phyloP scores from a whole-genome alignment of 2,329 filamentous ascomycete genomes.

The Phyllosticta citriasiana region DNA sequence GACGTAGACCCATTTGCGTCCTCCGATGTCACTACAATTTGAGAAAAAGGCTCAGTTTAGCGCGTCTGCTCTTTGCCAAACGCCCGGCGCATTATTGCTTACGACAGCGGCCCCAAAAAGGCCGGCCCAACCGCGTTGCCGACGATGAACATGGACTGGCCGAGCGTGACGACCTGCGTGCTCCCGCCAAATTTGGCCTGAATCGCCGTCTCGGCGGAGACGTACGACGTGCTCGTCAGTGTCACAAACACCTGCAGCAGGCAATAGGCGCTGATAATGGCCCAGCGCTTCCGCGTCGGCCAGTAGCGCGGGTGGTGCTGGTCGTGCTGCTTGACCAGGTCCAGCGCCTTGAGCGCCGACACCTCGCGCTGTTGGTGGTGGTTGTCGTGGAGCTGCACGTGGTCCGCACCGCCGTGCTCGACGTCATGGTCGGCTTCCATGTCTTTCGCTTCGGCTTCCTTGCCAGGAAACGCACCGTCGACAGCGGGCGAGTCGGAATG shows the following conservation, averaged over 20 bases:
- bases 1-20: slow-evolving; percentile 11
- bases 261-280: slow-evolving; percentile 9
- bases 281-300: slow-evolving; percentile 6
- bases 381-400: neutral
- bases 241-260: slow-evolving; percentile 10
- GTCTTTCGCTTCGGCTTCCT: slow-evolving; percentile 2
- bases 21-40: slow-evolving; percentile 7
- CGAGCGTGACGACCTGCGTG: slow-evolving; percentile 9
- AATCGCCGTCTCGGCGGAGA: slow-evolving; percentile 7
- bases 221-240: slow-evolving; percentile 6
- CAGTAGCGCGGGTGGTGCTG: slow-evolving; percentile 9
- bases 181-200: slow-evolving; percentile 7
- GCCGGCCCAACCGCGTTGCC: slow-evolving; percentile 9
- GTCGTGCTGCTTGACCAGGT: slow-evolving; percentile 8
- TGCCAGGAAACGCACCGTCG: neutral
- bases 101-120: slow-evolving; percentile 10
- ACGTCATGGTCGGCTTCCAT: neutral
- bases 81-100: neutral
- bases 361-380: neutral
- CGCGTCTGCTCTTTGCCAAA: neutral
- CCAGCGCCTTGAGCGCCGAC: slow-evolving; percentile 6
- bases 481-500: neutral
- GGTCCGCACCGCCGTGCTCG: neutral
- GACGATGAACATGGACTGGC: slow-evolving; percentile 10
- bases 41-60: slow-evolving; percentile 1